Evolutionary conservation across 169 alveolate species (phyloP).

Genomic region (Neospora caninum): DNA sequence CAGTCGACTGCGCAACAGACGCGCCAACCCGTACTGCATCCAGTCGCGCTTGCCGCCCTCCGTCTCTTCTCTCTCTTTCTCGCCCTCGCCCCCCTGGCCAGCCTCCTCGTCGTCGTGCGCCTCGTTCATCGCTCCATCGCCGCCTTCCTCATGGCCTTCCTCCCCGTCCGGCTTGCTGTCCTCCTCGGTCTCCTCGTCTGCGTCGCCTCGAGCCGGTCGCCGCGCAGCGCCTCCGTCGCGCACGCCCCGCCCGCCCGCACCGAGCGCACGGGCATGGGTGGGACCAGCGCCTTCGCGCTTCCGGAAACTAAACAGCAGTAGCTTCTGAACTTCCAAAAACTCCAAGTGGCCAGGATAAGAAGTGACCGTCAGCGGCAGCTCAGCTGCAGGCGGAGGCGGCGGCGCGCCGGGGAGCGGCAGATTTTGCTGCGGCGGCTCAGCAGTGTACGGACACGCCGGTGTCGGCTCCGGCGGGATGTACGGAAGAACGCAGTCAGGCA

Average conservation of each 20-base stretch:
- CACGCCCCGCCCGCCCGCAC: background rate
- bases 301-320: background rate
- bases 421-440: background rate
- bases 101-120: background rate
- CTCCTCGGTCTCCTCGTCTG: background rate
- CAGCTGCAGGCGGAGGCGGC: background rate
- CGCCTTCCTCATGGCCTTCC: background rate
- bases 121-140: background rate
- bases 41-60: background rate
- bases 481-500: background rate
- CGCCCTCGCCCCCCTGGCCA: background rate
- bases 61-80: background rate
- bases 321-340: background rate
- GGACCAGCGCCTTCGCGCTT: background rate
- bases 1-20: background rate
- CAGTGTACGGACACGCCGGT: conserved; percentile 13
- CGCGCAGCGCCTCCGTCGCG: background rate
- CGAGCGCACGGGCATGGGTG: background rate
- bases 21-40: background rate
- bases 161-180: background rate
- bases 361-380: background rate
- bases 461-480: background rate
- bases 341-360: background rate
- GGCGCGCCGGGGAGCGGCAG: background rate
- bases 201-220: background rate